A percentile compares a stretch with the other conserved stretches of the same genome.
Conservation (phyloP, 441 rosid species). For the Populus hybrid region DNA sequence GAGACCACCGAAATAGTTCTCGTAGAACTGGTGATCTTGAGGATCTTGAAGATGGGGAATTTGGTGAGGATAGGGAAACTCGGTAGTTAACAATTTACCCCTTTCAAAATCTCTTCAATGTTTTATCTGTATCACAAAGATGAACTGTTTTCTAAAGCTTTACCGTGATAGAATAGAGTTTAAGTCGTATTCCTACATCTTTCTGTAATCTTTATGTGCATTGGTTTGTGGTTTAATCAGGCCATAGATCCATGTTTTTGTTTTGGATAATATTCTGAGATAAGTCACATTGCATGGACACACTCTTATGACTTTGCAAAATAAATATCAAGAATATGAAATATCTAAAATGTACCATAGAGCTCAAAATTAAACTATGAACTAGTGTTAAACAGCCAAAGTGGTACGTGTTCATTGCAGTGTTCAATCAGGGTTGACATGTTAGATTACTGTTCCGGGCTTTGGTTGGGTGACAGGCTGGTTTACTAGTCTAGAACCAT, state of each 20-base stretch:
- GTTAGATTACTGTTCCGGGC: background rate
- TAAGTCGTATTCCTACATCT: background rate
- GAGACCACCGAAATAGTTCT: conserved; percentile 58
- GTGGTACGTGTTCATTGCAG: background rate
- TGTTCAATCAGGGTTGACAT: background rate
- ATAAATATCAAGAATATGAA: background rate
- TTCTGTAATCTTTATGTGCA: conserved; percentile 1
- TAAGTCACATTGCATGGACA: background rate
- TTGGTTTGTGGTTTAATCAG: conserved; percentile 13
- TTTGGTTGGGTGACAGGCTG: no score
- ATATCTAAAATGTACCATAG: background rate
- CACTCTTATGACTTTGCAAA: background rate
- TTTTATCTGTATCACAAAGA: conserved; percentile 9
- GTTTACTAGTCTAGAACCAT: no score
- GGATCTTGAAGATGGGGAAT: conserved; percentile 94
- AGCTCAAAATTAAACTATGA: background rate
- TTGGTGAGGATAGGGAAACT: conserved; percentile 54
- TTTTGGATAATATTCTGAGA: conserved; percentile 11
- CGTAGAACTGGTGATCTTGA: conserved; percentile 49
- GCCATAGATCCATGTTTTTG: conserved; percentile 7
- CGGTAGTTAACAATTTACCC: conserved; percentile 28
- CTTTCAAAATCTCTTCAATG: conserved; percentile 5
- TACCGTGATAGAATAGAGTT: background rate
- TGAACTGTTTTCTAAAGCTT: conserved; percentile 13
- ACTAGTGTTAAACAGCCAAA: background rate